Conservation (phyloP, 306 rosid species). For the Cyamopsis tetragonoloba region DNA sequence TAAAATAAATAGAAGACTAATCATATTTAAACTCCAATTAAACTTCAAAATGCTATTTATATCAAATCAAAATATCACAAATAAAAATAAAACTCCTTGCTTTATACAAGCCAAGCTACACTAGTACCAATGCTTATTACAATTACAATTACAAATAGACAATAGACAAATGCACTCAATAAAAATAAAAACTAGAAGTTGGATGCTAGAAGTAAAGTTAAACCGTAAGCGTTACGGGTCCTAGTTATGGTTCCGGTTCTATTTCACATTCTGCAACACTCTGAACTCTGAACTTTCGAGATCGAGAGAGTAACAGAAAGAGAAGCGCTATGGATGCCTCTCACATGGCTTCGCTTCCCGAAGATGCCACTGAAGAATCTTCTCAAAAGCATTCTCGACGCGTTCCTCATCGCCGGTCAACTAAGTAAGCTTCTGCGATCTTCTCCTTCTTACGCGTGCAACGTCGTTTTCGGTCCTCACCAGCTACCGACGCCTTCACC, state of each 20-base stretch:
- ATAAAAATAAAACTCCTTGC: too few relatives aligned
- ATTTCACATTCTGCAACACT: not conserved
- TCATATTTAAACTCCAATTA: too few relatives aligned
- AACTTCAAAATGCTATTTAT: too few relatives aligned
- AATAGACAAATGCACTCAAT: too few relatives aligned
- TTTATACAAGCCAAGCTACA: too few relatives aligned
- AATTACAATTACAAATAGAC: too few relatives aligned
- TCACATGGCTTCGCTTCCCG: slow-evolving; percentile 58
- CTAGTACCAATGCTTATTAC: too few relatives aligned
- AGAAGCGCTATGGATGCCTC: slow-evolving; percentile 46
- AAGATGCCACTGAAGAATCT: slow-evolving; percentile 40
- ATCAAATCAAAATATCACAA: too few relatives aligned
- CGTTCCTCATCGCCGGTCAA: slow-evolving; percentile 69
- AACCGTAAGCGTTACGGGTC: not conserved
- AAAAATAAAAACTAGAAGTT: not conserved
- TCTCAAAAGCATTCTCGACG: slow-evolving; percentile 30
- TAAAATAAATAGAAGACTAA: too few relatives aligned
- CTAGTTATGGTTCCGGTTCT: not conserved
- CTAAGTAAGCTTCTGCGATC: slow-evolving; percentile 47
- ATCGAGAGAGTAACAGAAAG: not conserved
- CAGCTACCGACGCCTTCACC: not conserved
- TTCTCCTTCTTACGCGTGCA: not conserved
- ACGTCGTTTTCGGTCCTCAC: not conserved
- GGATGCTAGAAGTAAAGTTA: not conserved
- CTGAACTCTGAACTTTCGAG: slow-evolving; percentile 1